Evolutionary conservation across 768 basidiomycete species (phyloP).

Genomic region (Trametes sanguinea): DNA sequence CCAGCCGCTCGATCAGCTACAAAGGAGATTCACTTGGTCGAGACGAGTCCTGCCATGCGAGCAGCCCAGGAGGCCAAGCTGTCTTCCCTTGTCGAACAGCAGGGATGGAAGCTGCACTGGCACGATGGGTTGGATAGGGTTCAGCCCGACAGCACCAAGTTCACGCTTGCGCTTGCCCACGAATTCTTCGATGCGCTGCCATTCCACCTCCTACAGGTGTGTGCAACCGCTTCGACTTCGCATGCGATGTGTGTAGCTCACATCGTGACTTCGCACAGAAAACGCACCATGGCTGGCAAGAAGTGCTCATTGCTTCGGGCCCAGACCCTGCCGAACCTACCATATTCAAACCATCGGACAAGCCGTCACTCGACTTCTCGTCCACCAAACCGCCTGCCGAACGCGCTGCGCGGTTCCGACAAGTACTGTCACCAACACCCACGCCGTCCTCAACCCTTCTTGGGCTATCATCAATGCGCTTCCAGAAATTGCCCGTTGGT

Average conservation of each 20-base stretch:
- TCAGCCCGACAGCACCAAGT: slow-evolving; percentile 47
- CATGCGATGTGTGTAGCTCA: no score
- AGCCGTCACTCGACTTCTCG: slow-evolving; percentile 19
- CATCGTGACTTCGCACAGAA: slow-evolving; percentile 47
- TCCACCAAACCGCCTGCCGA: slow-evolving; percentile 14
- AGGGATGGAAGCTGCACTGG: slow-evolving; percentile 59
- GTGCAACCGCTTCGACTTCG: slow-evolving; percentile 9
- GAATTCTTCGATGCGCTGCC: slow-evolving; percentile 98
- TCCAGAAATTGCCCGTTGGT: slow-evolving; percentile 65
- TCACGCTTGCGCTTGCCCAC: slow-evolving; percentile 89
- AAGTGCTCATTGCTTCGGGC: slow-evolving; percentile 66
- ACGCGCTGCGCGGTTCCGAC: slow-evolving; percentile 46
- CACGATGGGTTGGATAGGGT: slow-evolving; percentile 74
- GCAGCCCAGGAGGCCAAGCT: slow-evolving; percentile 61
- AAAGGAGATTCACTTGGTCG: slow-evolving; percentile 71
- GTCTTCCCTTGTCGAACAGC: slow-evolving; percentile 27
- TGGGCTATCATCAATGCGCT: slow-evolving; percentile 67
- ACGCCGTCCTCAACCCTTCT: slow-evolving; percentile 57
- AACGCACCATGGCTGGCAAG: slow-evolving; percentile 80
- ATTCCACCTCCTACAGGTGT: slow-evolving; percentile 84
- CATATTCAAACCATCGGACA: slow-evolving; percentile 25
- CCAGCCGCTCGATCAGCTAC: slow-evolving; percentile 37
- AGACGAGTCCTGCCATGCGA: slow-evolving; percentile 73
- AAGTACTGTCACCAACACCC: slow-evolving; percentile 65
- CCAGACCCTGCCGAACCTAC: slow-evolving; percentile 42